Base-by-base conservation (phyloP, 805 yeast genomes). In the Kazachstania psychrophila region DNA sequence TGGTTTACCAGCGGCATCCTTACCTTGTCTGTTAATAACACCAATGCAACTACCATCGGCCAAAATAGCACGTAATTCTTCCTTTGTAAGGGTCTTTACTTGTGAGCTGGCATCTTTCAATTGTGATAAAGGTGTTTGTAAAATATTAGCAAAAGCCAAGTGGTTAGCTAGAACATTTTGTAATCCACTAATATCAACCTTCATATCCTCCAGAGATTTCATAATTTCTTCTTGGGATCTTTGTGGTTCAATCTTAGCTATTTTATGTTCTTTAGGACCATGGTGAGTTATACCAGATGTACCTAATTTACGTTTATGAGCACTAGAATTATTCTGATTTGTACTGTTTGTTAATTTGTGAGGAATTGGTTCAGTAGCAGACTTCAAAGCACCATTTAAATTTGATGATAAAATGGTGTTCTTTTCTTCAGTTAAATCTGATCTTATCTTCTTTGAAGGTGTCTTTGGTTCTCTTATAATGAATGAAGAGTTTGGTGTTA, bases 1-100 rank as follows among this genome's bases (percentile, higher is more conserved):
- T 5, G 84, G 87, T 58, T 87, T 86, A 12, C 97, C 98, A 2
- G 96, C 94, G 4, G 97, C 96, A 60, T 92, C 97, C 57, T 87
- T 88, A 33, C 96, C 96, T 42, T 72, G 69, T 60, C 97, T 79
- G 51, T 75, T 73, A 42, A 92, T 88, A 10, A 83, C 81, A 13
- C 97, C 97, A 39, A 89, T 70, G 14, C 40, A 40, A 5, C 58
- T 48, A 28, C 62, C 56, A 28, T 69, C 62, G 11, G 60, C 58
- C 23, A 72, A 50, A 3, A 73, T 44, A 16, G 70, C 68, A 42
- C 75, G 65, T 18, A 73, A 46, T 49, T 73, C 74, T 20, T 59
- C 52, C 34, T 65, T 64, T 5, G 70, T 49, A 31, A 80, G 54
- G 4, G 61, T 57, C 7, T 72, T 65, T 4, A 80, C 72, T 6